Conservation (phyloP, 148 eudicot genomes). For the Salicornia ramosissima region DNA sequence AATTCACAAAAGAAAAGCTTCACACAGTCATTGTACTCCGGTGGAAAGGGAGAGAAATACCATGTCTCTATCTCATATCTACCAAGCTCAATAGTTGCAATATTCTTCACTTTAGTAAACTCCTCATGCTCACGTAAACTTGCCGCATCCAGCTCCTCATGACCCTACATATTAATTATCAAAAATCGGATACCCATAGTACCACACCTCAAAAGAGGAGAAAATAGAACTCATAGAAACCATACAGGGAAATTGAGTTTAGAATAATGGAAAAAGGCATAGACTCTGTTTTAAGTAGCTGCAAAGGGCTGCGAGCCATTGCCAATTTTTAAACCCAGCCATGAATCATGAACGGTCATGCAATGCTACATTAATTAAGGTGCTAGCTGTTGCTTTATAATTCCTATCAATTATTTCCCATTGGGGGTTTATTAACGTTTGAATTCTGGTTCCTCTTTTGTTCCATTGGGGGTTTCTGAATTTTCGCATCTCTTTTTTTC, state of each 20-base stretch:
- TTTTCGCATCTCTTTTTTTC: too few relatives aligned
- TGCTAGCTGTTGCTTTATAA: too few relatives aligned
- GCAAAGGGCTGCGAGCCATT: too few relatives aligned
- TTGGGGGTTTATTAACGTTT: too few relatives aligned
- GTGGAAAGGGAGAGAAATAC: conserved; percentile 99
- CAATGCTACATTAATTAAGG: too few relatives aligned
- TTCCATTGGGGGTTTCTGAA: too few relatives aligned
- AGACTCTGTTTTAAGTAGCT: too few relatives aligned
- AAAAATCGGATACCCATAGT: neutral
- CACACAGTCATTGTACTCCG: conserved; percentile 88
- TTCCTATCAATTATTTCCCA: too few relatives aligned
- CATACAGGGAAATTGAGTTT: neutral
- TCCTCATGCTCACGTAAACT: conserved; percentile 99
- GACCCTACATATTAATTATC: conserved; percentile 50
- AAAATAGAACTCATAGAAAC: too few relatives aligned
- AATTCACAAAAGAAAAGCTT: conserved; percentile 97
- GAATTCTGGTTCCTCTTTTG: too few relatives aligned
- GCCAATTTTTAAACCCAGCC: too few relatives aligned
- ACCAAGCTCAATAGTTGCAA: conserved; percentile 91
- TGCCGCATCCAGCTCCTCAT: conserved; percentile 98
- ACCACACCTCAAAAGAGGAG: neutral
- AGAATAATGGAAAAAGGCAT: neutral
- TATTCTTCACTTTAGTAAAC: conserved; percentile 94
- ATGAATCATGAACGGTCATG: too few relatives aligned
- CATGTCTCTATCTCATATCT: conserved; percentile 99